Evolutionary conservation across 495 filamentous ascomycete genomes (phyloP).

Genomic region (Lepraria neglecta): DNA sequence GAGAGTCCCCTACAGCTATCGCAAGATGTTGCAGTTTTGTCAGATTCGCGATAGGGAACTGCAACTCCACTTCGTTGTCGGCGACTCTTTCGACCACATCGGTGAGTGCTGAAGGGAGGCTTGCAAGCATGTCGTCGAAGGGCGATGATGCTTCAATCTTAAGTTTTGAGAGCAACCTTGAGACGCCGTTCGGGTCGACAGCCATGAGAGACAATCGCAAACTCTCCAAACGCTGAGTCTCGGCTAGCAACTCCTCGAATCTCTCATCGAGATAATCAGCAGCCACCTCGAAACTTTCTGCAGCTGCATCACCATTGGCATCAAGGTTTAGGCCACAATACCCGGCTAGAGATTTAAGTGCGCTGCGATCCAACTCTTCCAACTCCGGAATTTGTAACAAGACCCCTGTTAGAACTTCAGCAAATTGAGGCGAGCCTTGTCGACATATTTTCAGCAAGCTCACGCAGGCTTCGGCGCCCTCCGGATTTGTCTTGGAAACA

Average conservation of each 20-base stretch:
- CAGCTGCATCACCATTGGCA: not conserved
- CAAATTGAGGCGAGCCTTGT: not conserved
- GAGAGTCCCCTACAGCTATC: constrained; percentile 8
- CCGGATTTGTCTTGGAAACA: not conserved
- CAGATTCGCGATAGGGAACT: constrained; percentile 4
- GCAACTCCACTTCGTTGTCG: constrained; percentile 10
- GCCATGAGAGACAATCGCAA: constrained; percentile 1
- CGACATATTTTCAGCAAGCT: not conserved
- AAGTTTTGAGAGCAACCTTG: constrained; percentile 4
- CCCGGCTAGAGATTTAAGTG: not conserved
- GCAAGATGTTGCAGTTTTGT: constrained; percentile 7
- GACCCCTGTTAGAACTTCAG: not conserved
- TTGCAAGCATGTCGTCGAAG: constrained; percentile 4
- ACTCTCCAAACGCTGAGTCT: constrained; percentile 3
- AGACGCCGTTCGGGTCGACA: not conserved
- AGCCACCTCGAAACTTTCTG: not conserved
- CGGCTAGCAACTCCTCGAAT: not conserved
- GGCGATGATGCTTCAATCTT: not conserved
- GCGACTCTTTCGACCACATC: not conserved
- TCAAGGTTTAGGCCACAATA: not conserved
- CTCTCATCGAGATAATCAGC: not conserved
- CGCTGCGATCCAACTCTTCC: not conserved
- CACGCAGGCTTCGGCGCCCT: not conserved
- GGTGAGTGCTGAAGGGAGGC: not conserved
- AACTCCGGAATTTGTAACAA: not conserved